Base-by-base conservation (phyloP, 345 rosid genomes). In the Populus nigra region DNA sequence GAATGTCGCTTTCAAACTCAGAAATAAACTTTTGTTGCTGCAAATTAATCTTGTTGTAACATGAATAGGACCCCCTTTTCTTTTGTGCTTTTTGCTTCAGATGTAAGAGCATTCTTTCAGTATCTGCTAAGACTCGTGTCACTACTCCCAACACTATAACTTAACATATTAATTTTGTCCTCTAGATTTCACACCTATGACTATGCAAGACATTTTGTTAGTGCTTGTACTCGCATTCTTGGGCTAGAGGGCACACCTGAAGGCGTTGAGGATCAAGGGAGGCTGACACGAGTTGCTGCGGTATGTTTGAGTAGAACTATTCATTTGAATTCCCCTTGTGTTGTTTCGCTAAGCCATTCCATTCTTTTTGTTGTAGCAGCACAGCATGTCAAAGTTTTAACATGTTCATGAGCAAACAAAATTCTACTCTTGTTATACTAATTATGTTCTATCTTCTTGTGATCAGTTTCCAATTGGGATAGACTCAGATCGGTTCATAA, bases 161-260 rank as follows among this genome's bases (percentile, higher is more conserved):
- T 61, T n/a, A 49, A 59, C 45, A 38, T 18, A 9, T 68, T 68
- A 23, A 53, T 33, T 61, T 73, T 65, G 5, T 57, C 35, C 43
- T 66, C 68, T 77, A 96, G 99, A 47, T 96, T 96, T 80, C 99
- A 96, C 69, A 96, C 98, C 57, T 96, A 96, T 83, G 99, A 96
- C 87, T 96, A 96, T 81, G 99, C 98, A 77, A 90, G 98, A 80
- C 99, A 96, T 72, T 96, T 96, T 87, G 99, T 96, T 76, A 96
- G 99, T 73, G 98, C 99, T 65, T 96, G 99, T 74, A 94, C 99
- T 76, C 96, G 99, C 77, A 96, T 96, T 77, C 97, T 96, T 88
- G 99, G 98, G 78, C 90, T 92, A 69, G 99, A 96, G 85, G 99
- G 98, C 75, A 96, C 99, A 73, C 99, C 99, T 68, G 98, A 94